Base-by-base conservation (phyloP, 2,329 filamentous ascomycete genomes). In the Juglanconis oblonga region DNA sequence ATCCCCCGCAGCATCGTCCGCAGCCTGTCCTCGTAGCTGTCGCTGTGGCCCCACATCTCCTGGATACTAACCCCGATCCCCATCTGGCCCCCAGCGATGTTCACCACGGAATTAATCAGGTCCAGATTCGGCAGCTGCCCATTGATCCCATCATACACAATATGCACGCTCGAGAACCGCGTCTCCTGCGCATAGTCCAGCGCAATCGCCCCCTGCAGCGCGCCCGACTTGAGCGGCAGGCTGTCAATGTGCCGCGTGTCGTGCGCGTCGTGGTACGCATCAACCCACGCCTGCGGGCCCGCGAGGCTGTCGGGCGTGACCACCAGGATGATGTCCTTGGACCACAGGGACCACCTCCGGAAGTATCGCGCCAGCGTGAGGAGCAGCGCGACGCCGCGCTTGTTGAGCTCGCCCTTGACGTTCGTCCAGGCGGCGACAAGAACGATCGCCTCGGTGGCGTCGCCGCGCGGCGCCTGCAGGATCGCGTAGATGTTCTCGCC, bases 331-430 rank as follows among this genome's bases (percentile, higher is more conserved):
- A 99, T 97, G 73, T 99, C 95, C 75, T 99, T 99, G 61, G 93
- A 97, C 95, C 95, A 99, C 33, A 99, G 82, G 56, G 92, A 97
- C 95, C 95, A 99, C 67, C 89, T 85, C 75, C 96, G 97, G 78
- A 99, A 98, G 76, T 99, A 99, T 66, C 95, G 86, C 33, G 92
- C 91, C 66, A 99, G 76, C 0, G 94, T 93, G 68, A 99, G 77
- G 2, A 92, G 88, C 36, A 99, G 82, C 7, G 92, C 88, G 5
- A 99, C 87, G 17, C 94, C 95, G 63, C 93, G 95, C 64, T 88
- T 83, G 75, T 99, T 99, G 67, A 93, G 76, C 66, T 89, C 82
- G 32, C 84, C 87, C 58, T 91, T 85, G 67, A 90, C 88, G 66
- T 93, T 97, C 71, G 82, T 87, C 92, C 93, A 97, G 2, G 93